A percentile compares a stretch with the other conserved stretches of the same genome.
Conservation (phyloP, 805 yeast species). For the Teunomyces aglyptinius region DNA sequence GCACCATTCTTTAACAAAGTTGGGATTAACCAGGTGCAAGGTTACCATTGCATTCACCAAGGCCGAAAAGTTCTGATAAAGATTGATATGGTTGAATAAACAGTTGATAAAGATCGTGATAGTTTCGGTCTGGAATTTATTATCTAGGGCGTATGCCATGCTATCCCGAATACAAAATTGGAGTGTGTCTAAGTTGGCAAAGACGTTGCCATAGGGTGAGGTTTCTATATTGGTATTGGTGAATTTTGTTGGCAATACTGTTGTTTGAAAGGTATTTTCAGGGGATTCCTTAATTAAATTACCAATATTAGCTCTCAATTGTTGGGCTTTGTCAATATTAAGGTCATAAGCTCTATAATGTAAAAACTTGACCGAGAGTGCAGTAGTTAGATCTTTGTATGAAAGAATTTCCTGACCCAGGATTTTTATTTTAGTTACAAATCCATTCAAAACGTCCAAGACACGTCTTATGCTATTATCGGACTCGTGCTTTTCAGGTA, state of each 20-base stretch:
- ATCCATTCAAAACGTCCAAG: conserved; percentile 31
- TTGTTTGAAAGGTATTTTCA: conserved; percentile 10
- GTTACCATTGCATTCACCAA: conserved; percentile 18
- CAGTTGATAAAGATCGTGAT: conserved; percentile 33
- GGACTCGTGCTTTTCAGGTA: conserved; percentile 6
- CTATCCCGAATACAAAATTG: conserved; percentile 22
- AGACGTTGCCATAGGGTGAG: conserved; percentile 30
- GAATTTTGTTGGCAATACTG: conserved; percentile 18
- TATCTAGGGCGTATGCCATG: conserved; percentile 17
- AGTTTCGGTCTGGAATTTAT: conserved; percentile 14
- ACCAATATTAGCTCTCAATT: conserved; percentile 9
- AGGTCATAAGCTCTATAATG: conserved; percentile 24
- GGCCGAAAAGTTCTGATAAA: conserved; percentile 36
- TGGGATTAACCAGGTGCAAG: conserved; percentile 15
- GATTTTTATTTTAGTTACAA: conserved; percentile 15
- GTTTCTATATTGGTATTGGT: conserved; percentile 23
- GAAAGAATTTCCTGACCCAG: conserved; percentile 8
- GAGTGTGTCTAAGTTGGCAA: conserved; percentile 28
- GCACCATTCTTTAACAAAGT: conserved; percentile 22
- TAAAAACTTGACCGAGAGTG: conserved; percentile 29
- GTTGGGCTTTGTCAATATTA: conserved; percentile 16
- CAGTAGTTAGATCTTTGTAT: conserved; percentile 29
- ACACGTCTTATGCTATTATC: conserved; percentile 30
- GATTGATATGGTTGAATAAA: conserved; percentile 31
- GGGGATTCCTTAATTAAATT: conserved; percentile 13